A percentile compares a stretch with the other conserved stretches of the same genome.
Conservation (phyloP, 805 yeast genomes). For the Candida awuae region DNA sequence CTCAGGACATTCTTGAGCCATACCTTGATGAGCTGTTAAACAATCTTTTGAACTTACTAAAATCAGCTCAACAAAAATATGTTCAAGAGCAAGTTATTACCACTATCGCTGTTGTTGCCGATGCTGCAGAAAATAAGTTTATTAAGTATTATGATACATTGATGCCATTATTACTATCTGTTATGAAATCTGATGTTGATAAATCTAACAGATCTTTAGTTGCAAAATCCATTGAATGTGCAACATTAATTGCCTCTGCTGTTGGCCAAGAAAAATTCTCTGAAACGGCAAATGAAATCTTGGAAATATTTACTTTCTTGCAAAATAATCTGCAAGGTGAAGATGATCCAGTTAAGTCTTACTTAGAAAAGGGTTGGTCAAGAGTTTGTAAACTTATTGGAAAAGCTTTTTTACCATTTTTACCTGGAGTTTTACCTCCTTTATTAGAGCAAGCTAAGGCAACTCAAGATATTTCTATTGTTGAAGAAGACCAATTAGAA, state of each 20-base stretch:
- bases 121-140: conserved; percentile 85
- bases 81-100: conserved; percentile 97
- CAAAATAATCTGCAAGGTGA: conserved; percentile 48
- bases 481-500: conserved; percentile 84
- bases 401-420: conserved; percentile 72
- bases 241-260: conserved; percentile 88
- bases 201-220: conserved; percentile 70
- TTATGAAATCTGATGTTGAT: conserved; percentile 70
- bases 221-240: conserved; percentile 93
- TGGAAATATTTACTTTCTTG: conserved; percentile 60
- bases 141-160: conserved; percentile 87
- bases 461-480: conserved; percentile 77
- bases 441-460: conserved; percentile 78
- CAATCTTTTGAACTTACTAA: conserved; percentile 66
- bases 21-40: conserved; percentile 74
- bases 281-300: conserved; percentile 65
- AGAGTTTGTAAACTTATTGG: conserved; percentile 84
- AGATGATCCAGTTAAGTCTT: conserved; percentile 86
- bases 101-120: conserved; percentile 95
- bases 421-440: conserved; percentile 86
- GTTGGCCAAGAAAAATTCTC: conserved; percentile 87
- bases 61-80: conserved; percentile 73
- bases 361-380: conserved; percentile 93
- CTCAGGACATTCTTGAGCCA: conserved; percentile 85
- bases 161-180: conserved; percentile 81